Evolutionary conservation across 1,284 basidiomycete genomes (phyloP).

Genomic region (Termitomyces sp.): DNA sequence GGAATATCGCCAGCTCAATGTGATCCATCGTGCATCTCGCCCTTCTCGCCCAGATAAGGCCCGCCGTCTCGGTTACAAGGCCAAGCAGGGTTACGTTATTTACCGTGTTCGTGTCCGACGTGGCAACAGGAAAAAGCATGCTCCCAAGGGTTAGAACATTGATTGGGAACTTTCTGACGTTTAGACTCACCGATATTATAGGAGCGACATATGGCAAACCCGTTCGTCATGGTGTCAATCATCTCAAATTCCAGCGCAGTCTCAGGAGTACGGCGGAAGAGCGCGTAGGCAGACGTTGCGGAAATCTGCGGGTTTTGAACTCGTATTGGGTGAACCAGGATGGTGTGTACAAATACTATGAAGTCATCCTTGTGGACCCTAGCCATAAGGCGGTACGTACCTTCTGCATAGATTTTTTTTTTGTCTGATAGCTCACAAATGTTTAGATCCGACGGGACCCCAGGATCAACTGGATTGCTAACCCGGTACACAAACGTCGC

Average conservation of each 20-base stretch:
- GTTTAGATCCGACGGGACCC: conserved; percentile 86
- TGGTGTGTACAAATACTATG: conserved; percentile 99
- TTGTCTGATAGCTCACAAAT: conserved; percentile 6
- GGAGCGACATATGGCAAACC: conserved; percentile 99
- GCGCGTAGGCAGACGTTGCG: conserved; percentile 95
- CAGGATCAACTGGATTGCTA: conserved; percentile 98
- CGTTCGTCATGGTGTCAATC: conserved; percentile 99
- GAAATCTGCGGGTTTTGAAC: conserved; percentile 94
- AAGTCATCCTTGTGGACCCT: conserved; percentile 97
- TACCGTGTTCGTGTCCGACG: conserved; percentile 97
- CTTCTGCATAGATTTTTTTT: not conserved
- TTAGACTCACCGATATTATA: conserved; percentile 22
- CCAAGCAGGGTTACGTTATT: conserved; percentile 99
- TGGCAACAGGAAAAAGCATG: conserved; percentile 99
- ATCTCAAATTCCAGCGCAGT: conserved; percentile 97
- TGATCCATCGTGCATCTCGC: conserved; percentile 96
- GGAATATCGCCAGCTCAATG: conserved; percentile 98
- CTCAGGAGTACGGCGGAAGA: conserved; percentile 95
- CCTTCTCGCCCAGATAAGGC: conserved; percentile 99
- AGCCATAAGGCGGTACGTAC: conserved; percentile 82
- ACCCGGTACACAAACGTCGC: conserved; percentile 98
- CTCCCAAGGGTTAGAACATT: conserved; percentile 75
- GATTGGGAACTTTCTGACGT: not conserved
- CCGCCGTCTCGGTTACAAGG: conserved; percentile 97
- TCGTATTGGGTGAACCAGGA: conserved; percentile 99